Percentiles rank a stretch among this genome's conserved stretches.
Evolutionary conservation across 495 filamentous ascomycete genomes (phyloP).

Genomic region (Staphylotrichum longicolle): DNA sequence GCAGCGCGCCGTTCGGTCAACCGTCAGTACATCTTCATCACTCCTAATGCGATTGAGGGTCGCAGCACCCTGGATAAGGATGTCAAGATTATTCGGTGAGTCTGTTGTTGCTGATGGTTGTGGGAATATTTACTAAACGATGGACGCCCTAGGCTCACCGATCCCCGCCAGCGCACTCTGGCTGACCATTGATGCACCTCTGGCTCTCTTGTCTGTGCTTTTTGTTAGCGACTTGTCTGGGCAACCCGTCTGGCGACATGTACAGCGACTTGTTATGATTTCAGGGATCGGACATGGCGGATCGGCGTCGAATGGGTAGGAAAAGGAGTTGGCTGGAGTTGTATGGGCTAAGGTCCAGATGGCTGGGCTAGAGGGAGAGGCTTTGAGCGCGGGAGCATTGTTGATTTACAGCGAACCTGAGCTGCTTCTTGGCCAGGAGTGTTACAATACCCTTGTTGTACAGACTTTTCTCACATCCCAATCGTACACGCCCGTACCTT

Average conservation of each 20-base stretch:
- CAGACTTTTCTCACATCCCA: background rate
- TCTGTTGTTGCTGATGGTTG: slow-evolving; percentile 18
- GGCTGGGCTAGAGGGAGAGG: background rate
- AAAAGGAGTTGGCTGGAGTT: slow-evolving; percentile 14
- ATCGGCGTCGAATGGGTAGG: background rate
- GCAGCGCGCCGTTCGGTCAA: slow-evolving; percentile 82
- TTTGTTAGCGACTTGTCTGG: slow-evolving; percentile 5
- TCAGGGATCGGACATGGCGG: background rate
- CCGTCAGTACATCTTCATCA: slow-evolving; percentile 94
- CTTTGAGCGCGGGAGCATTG: background rate
- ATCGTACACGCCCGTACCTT: slow-evolving; percentile 6
- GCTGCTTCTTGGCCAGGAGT: background rate
- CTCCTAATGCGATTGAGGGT: slow-evolving; percentile 82
- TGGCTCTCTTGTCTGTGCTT: background rate
- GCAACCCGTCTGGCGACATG: slow-evolving; percentile 3
- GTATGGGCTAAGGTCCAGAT: background rate
- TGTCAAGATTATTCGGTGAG: slow-evolving; percentile 81
- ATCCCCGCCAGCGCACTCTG: slow-evolving; percentile 56
- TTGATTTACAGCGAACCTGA: slow-evolving; percentile 2
- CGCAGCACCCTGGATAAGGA: slow-evolving; percentile 64
- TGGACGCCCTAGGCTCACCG: slow-evolving; percentile 48
- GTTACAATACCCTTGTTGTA: slow-evolving; percentile 1
- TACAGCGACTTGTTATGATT: background rate
- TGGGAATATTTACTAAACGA: slow-evolving; percentile 14
- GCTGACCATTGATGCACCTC: slow-evolving; percentile 33